These are phyloP conservation scores for Chaetomium sp. DNA, from an alignment of 2,329 filamentous ascomycete species.

Conservation along the genomic window DNA sequence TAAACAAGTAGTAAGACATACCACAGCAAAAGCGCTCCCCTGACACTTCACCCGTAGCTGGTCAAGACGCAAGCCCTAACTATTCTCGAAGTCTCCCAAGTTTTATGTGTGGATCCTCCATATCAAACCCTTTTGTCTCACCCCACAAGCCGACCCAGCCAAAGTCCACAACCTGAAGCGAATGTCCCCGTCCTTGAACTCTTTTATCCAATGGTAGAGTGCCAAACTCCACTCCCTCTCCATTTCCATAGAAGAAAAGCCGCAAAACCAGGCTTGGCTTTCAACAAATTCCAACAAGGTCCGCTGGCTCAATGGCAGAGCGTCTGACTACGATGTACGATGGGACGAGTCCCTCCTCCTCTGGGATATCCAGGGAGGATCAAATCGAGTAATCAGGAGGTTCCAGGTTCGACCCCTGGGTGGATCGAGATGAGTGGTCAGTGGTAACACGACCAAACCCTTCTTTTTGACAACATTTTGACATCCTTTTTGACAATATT, in stretches of 20 bases:
- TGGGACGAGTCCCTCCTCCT: background rate
- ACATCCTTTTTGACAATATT: background rate
- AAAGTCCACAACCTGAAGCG: background rate
- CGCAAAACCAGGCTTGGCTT: background rate
- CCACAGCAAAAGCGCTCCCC: background rate
- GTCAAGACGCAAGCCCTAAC: background rate
- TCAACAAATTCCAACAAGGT: constrained; percentile 5
- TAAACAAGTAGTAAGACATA: background rate
- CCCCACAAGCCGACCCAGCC: background rate
- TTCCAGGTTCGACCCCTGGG: constrained; percentile 26
- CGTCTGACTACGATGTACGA: constrained; percentile 23
- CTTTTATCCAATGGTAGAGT: background rate
- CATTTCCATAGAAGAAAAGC: background rate
- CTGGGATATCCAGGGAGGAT: background rate
- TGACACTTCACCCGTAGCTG: background rate
- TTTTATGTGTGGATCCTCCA: background rate
- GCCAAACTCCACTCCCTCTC: background rate
- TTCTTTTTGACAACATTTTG: background rate
- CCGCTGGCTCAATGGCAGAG: constrained; percentile 16
- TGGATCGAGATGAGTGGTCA: constrained; percentile 19
- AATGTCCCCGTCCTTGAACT: background rate
- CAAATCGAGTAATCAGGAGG: constrained; percentile 15
- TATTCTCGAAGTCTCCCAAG: background rate
- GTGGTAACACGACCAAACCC: background rate
- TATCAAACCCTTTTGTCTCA: background rate